Evolutionary conservation across 164 flowering plant genomes (phyloP), one percentile per base, ranked within the genome.

Genomic region (Magnolia changhungtana): DNA sequence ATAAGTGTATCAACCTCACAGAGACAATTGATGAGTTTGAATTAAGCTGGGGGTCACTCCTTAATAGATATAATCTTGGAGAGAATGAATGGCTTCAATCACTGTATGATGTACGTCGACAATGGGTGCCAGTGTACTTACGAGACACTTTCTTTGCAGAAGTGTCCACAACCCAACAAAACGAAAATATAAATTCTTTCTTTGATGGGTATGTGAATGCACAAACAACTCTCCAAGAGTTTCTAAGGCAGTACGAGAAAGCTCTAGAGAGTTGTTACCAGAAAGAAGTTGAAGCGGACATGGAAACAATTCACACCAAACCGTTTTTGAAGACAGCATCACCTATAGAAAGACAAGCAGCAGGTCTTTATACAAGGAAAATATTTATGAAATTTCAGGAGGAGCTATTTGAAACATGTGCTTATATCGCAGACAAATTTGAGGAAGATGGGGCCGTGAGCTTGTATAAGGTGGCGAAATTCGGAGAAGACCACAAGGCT

Each of bases 121-220:
- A 73, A 55, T 78, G 80, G 80, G 76, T 67, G 19, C 76, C 72
- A 23, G 76, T 65, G 45, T 78, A 72, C 66, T 52, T 73, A 65
- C 64, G 52, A 2, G 73, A 73, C 64, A 78, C 76, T 16, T 78
- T 72, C 45, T 78, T 55, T 73, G 80, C 64, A 24, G 72, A 49
- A 3, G 55, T 78, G 69, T 55, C 72, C 10, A 29, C 61, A 10
- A 55, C 66, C 19, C 66, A n/a, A 5, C 64, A 49, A 67, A 67
- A n/a, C 21, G 76, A 67, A 50, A 78, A 59, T 45, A 45, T 73
- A n/a, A 72, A 66, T 20, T 72, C 80, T 14, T 65, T 72, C 21
- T 78, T 73, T 78, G 72, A 72, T 59, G 64, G 58, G 19, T 67
- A 37, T 52, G 71, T 72, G 4, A 78, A 58, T 67, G 21, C 51